These are phyloP conservation scores for Neurospora sp. DNA, from an alignment of 495 filamentous ascomycete species.

Conservation along the genomic window DNA sequence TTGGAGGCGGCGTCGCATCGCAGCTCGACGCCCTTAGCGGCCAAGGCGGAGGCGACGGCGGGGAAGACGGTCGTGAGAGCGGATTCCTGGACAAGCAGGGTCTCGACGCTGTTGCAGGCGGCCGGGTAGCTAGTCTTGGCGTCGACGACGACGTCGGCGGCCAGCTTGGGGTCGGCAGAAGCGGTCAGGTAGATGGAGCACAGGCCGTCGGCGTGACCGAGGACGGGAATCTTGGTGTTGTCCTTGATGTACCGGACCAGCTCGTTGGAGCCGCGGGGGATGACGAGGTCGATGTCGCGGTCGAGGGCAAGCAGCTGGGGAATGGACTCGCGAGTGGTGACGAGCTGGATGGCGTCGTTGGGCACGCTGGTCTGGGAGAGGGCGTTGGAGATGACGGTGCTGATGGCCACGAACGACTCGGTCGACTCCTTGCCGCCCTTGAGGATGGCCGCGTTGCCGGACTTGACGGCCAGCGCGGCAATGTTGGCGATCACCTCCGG, in stretches of 20 bases:
- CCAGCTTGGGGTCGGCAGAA: constrained; percentile 62
- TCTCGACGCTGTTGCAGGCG: constrained; percentile 92
- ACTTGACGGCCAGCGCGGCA: constrained; percentile 92
- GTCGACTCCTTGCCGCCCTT: constrained; percentile 97
- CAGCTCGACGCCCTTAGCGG: constrained; percentile 68
- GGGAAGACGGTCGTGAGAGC: constrained; percentile 63
- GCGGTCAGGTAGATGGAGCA: constrained; percentile 82
- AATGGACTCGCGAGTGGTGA: constrained; percentile 83
- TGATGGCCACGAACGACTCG: constrained; percentile 84
- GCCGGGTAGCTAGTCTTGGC: constrained; percentile 90
- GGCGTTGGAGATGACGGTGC: constrained; percentile 71
- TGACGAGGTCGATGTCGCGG: constrained; percentile 83
- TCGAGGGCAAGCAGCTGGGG: constrained; percentile 75
- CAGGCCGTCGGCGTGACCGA: constrained; percentile 92
- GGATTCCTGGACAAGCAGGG: constrained; percentile 71
- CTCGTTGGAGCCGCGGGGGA: constrained; percentile 88
- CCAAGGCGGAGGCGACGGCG: constrained; percentile 55
- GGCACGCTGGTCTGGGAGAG: constrained; percentile 71
- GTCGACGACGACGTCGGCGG: constrained; percentile 74
- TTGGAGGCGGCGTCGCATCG: constrained; percentile 69
- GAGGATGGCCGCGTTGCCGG: constrained; percentile 91
- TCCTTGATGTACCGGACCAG: constrained; percentile 84
- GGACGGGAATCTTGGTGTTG: constrained; percentile 86
- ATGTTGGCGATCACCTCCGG: constrained; percentile 99
- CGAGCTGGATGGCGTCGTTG: constrained; percentile 78